Evolutionary conservation across 306 rosid genomes (phyloP).

Genomic region (Rubus idaeus): DNA sequence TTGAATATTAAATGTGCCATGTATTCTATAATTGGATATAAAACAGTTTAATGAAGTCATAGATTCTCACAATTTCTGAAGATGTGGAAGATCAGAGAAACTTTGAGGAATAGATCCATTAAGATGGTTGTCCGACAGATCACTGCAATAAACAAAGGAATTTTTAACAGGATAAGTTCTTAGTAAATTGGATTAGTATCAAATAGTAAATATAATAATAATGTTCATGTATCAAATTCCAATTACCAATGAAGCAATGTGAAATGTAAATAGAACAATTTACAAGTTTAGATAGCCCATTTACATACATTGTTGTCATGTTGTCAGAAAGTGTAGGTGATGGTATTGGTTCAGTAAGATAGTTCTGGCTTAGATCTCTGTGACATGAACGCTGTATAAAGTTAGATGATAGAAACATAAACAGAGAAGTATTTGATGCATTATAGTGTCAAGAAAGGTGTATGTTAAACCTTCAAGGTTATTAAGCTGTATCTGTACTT

Average conservation of each 20-base stretch:
- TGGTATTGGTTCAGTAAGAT: constrained; percentile 59
- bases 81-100: constrained; percentile 54
- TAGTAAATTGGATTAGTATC: background rate
- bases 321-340: constrained; percentile 50
- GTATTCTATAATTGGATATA: background rate
- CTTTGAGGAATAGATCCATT: constrained; percentile 63
- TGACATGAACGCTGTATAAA: constrained; percentile 29
- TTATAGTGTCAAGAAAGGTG: constrained; percentile 3
- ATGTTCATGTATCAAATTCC: background rate
- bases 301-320: constrained; percentile 76
- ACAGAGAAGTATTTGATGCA: background rate
- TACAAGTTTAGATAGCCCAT: constrained; percentile 1
- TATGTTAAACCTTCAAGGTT: background rate
- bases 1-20: background rate
- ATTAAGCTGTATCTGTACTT: constrained; percentile 35
- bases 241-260: background rate
- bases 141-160: constrained; percentile 40
- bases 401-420: constrained; percentile 4
- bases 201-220: background rate
- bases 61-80: constrained; percentile 70
- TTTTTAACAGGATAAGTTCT: background rate
- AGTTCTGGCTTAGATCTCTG: constrained; percentile 89
- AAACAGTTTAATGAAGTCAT: constrained; percentile 4
- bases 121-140: constrained; percentile 60
- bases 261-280: constrained; percentile 2